Percentiles rank a stretch among this genome's conserved stretches.
These are phyloP conservation scores for Avena eriantha DNA, from an alignment of 176 grass and related monocot species.

Conservation along the genomic window DNA sequence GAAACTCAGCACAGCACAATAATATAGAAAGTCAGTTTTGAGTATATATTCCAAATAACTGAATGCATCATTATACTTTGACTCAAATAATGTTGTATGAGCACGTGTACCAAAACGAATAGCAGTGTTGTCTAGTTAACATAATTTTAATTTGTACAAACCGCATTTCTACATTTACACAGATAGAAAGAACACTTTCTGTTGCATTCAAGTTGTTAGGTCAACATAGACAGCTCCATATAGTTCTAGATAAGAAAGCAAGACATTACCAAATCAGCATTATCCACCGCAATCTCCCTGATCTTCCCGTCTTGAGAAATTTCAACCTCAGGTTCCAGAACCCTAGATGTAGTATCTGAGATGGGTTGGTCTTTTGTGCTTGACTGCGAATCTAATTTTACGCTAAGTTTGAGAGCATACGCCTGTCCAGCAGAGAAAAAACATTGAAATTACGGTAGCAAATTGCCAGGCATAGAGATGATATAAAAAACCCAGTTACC, in stretches of 20 bases:
- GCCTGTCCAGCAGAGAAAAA: constrained; percentile 58
- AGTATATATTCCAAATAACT: constrained; percentile 14
- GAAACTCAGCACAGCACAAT: constrained; percentile 34
- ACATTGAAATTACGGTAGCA: constrained; percentile 25
- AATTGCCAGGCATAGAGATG: constrained; percentile 29
- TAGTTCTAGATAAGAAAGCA: background rate
- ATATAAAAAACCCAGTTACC: constrained; percentile 56
- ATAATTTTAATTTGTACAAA: constrained; percentile 13
- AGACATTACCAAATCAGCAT: constrained; percentile 63
- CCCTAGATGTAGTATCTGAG: constrained; percentile 56
- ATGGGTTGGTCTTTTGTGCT: constrained; percentile 48
- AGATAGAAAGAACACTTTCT: background rate
- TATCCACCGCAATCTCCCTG: constrained; percentile 90
- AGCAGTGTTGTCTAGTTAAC: background rate
- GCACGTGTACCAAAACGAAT: background rate
- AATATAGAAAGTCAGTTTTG: constrained; percentile 10
- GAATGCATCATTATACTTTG: constrained; percentile 15
- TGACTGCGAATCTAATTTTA: constrained; percentile 67
- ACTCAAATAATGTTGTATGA: background rate
- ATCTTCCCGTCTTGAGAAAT: constrained; percentile 88
- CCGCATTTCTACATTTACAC: background rate
- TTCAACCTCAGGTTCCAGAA: constrained; percentile 79
- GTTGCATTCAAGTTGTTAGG: background rate
- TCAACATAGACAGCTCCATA: background rate
- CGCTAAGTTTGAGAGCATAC: constrained; percentile 80